A percentile compares a stretch with the other conserved stretches of the same genome.
Conservation (phyloP, 805 yeast genomes). For the Candida multigemmis region DNA sequence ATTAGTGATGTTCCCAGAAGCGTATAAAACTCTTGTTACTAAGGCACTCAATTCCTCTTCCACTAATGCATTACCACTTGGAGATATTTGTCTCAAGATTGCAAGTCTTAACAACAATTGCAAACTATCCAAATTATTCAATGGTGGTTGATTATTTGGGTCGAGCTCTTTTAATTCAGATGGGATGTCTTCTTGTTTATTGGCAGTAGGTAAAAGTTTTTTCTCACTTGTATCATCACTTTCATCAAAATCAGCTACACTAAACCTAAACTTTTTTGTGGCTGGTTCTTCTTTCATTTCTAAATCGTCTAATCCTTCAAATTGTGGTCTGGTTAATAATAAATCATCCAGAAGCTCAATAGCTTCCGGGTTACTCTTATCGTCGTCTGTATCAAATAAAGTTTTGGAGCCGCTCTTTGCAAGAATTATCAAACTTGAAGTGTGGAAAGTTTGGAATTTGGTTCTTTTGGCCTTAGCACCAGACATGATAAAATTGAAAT, state of each 20-base stretch:
- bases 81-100: slow-evolving; percentile 59
- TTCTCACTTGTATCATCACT: slow-evolving; percentile 11
- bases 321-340: slow-evolving; percentile 65
- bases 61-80: slow-evolving; percentile 58
- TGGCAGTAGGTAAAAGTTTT: slow-evolving; percentile 53
- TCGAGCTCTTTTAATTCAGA: slow-evolving; percentile 43
- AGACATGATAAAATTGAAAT: slow-evolving; percentile 58
- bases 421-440: slow-evolving; percentile 65
- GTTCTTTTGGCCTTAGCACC: slow-evolving; percentile 89
- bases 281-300: slow-evolving; percentile 25
- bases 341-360: slow-evolving; percentile 67
- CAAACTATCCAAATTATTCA: slow-evolving; percentile 62
- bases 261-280: slow-evolving; percentile 29
- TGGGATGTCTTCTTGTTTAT: slow-evolving; percentile 59
- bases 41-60: slow-evolving; percentile 80
- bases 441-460: slow-evolving; percentile 64
- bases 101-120: slow-evolving; percentile 64
- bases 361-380: slow-evolving; percentile 38
- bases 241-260: slow-evolving; percentile 11
- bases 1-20: slow-evolving; percentile 33
- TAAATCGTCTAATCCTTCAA: slow-evolving; percentile 48
- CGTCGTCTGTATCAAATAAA: slow-evolving; percentile 11
- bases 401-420: slow-evolving; percentile 44
- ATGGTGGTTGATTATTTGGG: slow-evolving; percentile 74
- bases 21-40: slow-evolving; percentile 59